Evolutionary conservation across 2,329 filamentous ascomycete genomes (phyloP).

Genomic region (Bipolaris zeicola): DNA sequence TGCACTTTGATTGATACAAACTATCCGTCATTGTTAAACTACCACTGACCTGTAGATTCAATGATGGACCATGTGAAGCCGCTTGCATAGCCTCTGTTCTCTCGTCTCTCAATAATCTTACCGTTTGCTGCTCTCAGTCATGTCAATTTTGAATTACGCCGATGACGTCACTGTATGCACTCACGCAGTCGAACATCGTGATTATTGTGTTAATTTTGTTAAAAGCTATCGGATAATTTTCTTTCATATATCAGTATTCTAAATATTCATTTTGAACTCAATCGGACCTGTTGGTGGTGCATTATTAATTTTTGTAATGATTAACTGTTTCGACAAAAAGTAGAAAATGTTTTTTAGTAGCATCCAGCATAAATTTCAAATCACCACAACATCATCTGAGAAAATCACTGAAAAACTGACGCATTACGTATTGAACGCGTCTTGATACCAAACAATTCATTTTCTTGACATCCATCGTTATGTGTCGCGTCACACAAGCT

Average conservation of each 20-base stretch:
- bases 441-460: too few species aligned
- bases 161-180: neutral
- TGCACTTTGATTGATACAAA: too few species aligned
- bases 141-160: neutral
- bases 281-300: neutral
- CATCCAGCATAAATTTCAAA: neutral
- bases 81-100: too few species aligned
- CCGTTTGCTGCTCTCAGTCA: neutral
- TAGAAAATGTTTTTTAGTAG: neutral
- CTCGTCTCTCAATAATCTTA: too few species aligned
- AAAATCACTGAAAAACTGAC: too few species aligned
- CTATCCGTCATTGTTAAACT: too few species aligned
- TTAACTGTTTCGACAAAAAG: neutral
- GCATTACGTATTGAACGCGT: too few species aligned
- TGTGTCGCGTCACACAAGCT: neutral
- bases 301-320: neutral
- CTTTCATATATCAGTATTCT: rapidly evolving
- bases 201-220: neutral
- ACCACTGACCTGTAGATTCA: too few species aligned
- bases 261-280: rapidly evolving
- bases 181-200: neutral
- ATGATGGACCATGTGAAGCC: too few species aligned
- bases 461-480: too few species aligned
- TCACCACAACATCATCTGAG: too few species aligned
- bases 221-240: neutral